Conservation (phyloP, 225 moss, liverwort and hornwort species). For the Marchantia polymorpha region DNA sequence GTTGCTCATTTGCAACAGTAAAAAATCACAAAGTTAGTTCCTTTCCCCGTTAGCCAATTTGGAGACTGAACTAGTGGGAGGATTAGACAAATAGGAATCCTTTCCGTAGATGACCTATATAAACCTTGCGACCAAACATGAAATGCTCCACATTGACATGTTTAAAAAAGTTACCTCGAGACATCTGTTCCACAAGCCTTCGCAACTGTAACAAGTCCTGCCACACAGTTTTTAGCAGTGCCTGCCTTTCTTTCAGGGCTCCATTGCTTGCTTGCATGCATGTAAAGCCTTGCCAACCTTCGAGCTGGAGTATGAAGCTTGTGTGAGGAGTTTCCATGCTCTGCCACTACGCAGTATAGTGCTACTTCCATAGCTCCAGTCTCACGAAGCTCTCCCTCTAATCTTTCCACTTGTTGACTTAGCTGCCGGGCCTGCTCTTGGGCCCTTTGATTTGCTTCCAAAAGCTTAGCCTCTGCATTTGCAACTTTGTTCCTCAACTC, state of each 20-base stretch:
- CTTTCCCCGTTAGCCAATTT: not conserved
- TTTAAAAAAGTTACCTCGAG: slow-evolving; percentile 47
- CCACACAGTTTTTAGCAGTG: slow-evolving; percentile 65
- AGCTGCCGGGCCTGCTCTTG: slow-evolving; percentile 37
- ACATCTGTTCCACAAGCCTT: slow-evolving; percentile 86
- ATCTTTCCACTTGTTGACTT: slow-evolving; percentile 40
- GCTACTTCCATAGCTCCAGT: slow-evolving; percentile 81
- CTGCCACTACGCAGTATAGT: slow-evolving; percentile 66
- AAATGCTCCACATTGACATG: not conserved
- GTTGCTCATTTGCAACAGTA: not conserved
- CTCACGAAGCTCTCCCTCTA: slow-evolving; percentile 71
- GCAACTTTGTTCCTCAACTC: slow-evolving; percentile 78
- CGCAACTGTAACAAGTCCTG: slow-evolving; percentile 66
- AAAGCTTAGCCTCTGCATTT: slow-evolving; percentile 59
- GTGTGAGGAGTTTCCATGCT: slow-evolving; percentile 77
- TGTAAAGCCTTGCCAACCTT: slow-evolving; percentile 71
- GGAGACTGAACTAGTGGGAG: not conserved
- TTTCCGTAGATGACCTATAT: too few species aligned
- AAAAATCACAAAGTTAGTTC: not conserved
- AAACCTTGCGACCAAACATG: not conserved
- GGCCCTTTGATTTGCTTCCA: slow-evolving; percentile 51
- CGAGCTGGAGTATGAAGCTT: slow-evolving; percentile 93
- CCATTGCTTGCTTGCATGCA: slow-evolving; percentile 64
- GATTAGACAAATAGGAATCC: not conserved
- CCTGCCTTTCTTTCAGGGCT: slow-evolving; percentile 63